Evolutionary conservation across 768 basidiomycete species (phyloP), one percentile per base, ranked within the genome.

Genomic region (Auricularia sp.): DNA sequence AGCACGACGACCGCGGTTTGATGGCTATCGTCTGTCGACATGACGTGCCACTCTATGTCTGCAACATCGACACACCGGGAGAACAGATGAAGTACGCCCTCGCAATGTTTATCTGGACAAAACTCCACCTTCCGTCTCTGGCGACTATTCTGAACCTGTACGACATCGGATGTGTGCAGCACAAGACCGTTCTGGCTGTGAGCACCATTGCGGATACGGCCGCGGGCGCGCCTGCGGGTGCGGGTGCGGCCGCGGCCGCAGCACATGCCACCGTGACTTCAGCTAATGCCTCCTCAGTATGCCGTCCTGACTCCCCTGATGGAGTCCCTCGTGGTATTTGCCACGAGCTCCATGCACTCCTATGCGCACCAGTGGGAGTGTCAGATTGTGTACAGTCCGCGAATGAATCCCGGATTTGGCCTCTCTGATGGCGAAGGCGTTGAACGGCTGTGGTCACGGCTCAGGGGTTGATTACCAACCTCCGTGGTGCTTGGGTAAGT

Each of bases 1-100:
- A 12, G 7, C 21, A 18, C 62, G 72, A 78, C 51, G 72, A 76
- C 36, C 70, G 67, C 1, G 76, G 78, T 0, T 60, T 77, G 36
- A 79, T 80, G 74, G 74, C 73, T 0, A 66, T 79, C 0, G 74
- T 77, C 0, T 80, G 78, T 64, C 65, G 72, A 0, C 78, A 79
- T 44, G 73, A 77, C 51, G 73, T 77, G 7, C 72, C 74, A 14
- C 35, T 64, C 8, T 64, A 21, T 29, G 1, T 59, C 36, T 61
- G 58, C 36, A 42, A 64, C 36, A 61, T 64, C 23, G 56, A 23
- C 8, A 61, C 58, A 11, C 63, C 63, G 7, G 42, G 56, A 11
- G 56, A 64, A 39, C 34, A 39, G 16, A 23, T 61, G 42, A 56
- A 34, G 21, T 64, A 64, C 33, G 34, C 54, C 10, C 8, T 64